Conservation (phyloP, 345 rosid species). For the Aurinia saxatilis region DNA sequence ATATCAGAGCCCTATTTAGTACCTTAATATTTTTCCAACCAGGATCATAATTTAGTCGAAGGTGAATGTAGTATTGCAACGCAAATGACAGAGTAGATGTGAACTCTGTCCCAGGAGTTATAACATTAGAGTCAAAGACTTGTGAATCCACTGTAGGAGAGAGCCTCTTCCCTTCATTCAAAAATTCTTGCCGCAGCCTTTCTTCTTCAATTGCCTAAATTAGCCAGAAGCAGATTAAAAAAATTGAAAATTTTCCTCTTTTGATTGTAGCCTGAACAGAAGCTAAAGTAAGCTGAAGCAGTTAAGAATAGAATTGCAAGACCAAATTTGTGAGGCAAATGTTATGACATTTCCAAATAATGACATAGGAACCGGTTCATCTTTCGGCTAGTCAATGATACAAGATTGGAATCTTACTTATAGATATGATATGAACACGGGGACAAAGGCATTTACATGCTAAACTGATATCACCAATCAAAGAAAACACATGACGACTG, state of each 20-base stretch:
- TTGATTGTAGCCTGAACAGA: not conserved
- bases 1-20: not conserved
- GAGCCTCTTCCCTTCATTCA: constrained; percentile 70
- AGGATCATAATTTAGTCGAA: constrained; percentile 79
- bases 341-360: not conserved
- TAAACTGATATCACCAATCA: not conserved
- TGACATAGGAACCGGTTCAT: not conserved
- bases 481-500: not conserved
- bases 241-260: not conserved
- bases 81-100: constrained; percentile 85
- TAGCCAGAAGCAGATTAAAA: not conserved
- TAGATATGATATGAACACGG: not conserved
- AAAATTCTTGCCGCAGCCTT: constrained; percentile 68
- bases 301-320: not conserved
- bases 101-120: constrained; percentile 94
- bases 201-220: constrained; percentile 85
- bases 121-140: constrained; percentile 75
- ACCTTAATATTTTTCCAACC: constrained; percentile 97
- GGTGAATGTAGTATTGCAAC: constrained; percentile 77
- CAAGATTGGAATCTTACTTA: not conserved
- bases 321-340: not conserved
- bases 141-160: constrained; percentile 71
- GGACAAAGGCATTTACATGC: not conserved
- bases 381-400: not conserved
- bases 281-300: not conserved